Base-by-base conservation (phyloP, 2,329 filamentous ascomycete species). In the Neurospora sp. region DNA sequence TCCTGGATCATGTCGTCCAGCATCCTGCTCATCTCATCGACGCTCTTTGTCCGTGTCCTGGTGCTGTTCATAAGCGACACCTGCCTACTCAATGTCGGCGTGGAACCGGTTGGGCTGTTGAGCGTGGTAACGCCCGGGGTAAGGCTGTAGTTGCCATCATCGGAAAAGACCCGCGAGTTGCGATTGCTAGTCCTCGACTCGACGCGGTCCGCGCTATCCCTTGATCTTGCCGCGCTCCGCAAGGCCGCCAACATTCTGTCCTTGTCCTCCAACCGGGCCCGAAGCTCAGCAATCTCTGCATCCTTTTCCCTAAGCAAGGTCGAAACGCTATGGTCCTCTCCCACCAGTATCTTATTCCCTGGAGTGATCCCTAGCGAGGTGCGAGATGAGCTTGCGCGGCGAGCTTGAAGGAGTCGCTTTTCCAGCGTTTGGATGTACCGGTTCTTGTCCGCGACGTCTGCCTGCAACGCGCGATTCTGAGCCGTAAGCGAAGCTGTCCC, bases 1-100 rank as follows among this genome's bases (percentile, higher is more conserved):
- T 95, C 92, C 77, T 94, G 91, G 71, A 97, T 96, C 95, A 98
- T 97, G 81, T 97, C 93, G 76, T 98, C 95, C 36, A 97, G 86
- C 82, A 97, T 93, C 76, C 89, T 88, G 74, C 92, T 97, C 89
- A 97, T 94, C 80, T 97, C 94, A 75, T 97, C 52, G 40, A 96
- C 91, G 74, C 91, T 92, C 82, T 86, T 88, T 12, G 84, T 83
- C 67, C 86, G 85, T 73, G 84, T 86, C 68, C 85, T 85, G 52
- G 11, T 8, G 52, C 52, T 62, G 52, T 62, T 62, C 11, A 79
- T 74, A 23, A 72, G 66, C 38, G 78, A 79, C 33, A 77, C 75
- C 70, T 77, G 78, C 41, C 73, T 71, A 19, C 68, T 74, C 40
- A 76, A 74, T 67, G 73, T 75, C 17, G 68, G 70, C 19, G 72